Evolutionary conservation across 305 asterid genomes (phyloP).

Genomic region (Stenogyne calaminthoides): DNA sequence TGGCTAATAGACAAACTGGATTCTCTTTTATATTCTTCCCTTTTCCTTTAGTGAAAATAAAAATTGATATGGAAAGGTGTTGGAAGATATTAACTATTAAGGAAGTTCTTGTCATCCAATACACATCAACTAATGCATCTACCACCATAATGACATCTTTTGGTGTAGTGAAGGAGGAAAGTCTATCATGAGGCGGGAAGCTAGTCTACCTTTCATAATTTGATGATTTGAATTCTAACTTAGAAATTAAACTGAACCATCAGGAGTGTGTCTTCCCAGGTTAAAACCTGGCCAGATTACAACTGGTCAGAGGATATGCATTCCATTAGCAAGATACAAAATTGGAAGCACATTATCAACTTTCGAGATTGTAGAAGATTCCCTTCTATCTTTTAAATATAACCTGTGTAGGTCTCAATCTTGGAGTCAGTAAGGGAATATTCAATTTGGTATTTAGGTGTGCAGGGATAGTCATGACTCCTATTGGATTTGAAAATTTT

Average conservation of each 20-base stretch:
- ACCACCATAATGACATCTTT: background rate
- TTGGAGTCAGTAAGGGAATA: background rate
- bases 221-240: background rate
- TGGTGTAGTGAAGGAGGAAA: background rate
- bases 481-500: too few species aligned
- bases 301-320: background rate
- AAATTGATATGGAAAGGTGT: constrained; percentile 11
- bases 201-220: constrained; percentile 3
- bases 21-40: background rate
- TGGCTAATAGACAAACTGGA: constrained; percentile 3
- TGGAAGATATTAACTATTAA: background rate
- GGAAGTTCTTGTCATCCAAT: constrained; percentile 11
- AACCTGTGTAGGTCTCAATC: background rate
- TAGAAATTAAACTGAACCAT: background rate
- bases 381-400: background rate
- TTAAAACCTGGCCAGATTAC: background rate
- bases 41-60: background rate
- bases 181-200: constrained; percentile 3
- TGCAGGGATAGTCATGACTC: too few species aligned
- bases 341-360: constrained; percentile 11
- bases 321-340: background rate
- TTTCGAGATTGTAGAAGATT: background rate
- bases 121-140: background rate
- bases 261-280: background rate
- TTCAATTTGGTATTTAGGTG: too few species aligned